Percentiles rank a stretch among this genome's conserved stretches.
Evolutionary conservation across 2,329 filamentous ascomycete species (phyloP).

Genomic region (Mycosphaerella sp.): DNA sequence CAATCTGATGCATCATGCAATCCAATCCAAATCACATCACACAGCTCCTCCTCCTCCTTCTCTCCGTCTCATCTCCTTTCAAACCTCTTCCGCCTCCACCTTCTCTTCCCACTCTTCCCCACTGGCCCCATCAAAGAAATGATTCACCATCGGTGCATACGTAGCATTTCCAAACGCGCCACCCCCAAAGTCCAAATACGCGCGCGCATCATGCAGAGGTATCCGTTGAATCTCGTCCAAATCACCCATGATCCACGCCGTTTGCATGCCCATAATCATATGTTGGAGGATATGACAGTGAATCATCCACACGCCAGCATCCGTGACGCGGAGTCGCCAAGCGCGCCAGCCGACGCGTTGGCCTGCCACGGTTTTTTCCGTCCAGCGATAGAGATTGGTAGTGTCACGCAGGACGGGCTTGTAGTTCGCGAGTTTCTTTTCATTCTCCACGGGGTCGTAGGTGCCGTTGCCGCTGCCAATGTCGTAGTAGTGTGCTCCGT

Average conservation of each 20-base stretch:
- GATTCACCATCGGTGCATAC: slow-evolving; percentile 20
- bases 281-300: slow-evolving; percentile 56
- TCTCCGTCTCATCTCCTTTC: neutral
- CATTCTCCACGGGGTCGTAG: slow-evolving; percentile 47
- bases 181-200: slow-evolving; percentile 42
- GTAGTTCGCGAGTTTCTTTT: slow-evolving; percentile 37
- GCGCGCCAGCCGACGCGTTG: slow-evolving; percentile 52
- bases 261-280: slow-evolving; percentile 52
- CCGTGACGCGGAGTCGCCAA: slow-evolving; percentile 51
- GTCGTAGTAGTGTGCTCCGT: slow-evolving; percentile 51
- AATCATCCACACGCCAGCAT: slow-evolving; percentile 54
- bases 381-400: slow-evolving; percentile 53
- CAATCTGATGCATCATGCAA: no score
- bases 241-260: slow-evolving; percentile 44
- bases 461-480: slow-evolving; percentile 49
- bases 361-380: slow-evolving; percentile 35
- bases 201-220: slow-evolving; percentile 34
- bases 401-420: slow-evolving; percentile 42
- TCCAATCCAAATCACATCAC: no score
- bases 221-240: slow-evolving; percentile 35
- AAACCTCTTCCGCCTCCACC: neutral
- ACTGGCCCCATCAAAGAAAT: slow-evolving; percentile 19
- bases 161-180: slow-evolving; percentile 37
- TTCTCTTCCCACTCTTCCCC: neutral
- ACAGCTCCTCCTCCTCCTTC: neutral